Base-by-base conservation (phyloP, 1,284 basidiomycete species). In the Ustilago cynodontis region DNA sequence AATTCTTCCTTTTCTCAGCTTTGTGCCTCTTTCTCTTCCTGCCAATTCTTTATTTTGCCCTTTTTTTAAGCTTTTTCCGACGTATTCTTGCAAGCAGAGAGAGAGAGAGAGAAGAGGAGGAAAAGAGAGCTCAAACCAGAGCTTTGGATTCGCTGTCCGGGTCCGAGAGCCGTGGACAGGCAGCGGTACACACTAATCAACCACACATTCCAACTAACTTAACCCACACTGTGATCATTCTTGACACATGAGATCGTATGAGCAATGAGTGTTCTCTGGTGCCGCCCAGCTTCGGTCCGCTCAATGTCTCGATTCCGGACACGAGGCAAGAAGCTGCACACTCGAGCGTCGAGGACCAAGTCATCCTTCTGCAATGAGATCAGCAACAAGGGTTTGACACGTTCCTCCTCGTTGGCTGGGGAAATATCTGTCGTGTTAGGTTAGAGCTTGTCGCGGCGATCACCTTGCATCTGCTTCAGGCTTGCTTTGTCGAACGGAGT, bases 301-400 rank as follows among this genome's bases (percentile, higher is more conserved):
- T 43, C 18, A n/a, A 8, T 43, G 41, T 6, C 41, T 43, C 20
- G 7, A 20, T 20, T 20, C 20, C 41, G 24, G 20, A n/a, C 47
- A 50, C 26, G 47, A 50, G 47, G 24, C 47, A 50, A n/a, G 47
- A 50, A 50, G 20, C 47, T 28, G 47, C 24, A 14, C 47, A 28
- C 47, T 13, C 47, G 24, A 50, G 47, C 47, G n/a, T 50, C 47
- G 47, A 50, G 24, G n/a, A 50, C 7, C 3, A 50, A 29, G 28
- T 16, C 47, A 28, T 26, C 3, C 28, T 5, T 50, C 47, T 24
- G 47, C 24, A 50, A 50, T 50, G 10, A 50, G 28, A 24, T 28
- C 47, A 13, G 47, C 41, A 7, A 43, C 8, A 43, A 37, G 14
- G 14, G 7, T 22, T 16, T 26, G 47, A 49, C 47, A 47, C 43